These are phyloP conservation scores for Auriculariales sp. DNA, from an alignment of 768 basidiomycete genomes.

Conservation along the genomic window DNA sequence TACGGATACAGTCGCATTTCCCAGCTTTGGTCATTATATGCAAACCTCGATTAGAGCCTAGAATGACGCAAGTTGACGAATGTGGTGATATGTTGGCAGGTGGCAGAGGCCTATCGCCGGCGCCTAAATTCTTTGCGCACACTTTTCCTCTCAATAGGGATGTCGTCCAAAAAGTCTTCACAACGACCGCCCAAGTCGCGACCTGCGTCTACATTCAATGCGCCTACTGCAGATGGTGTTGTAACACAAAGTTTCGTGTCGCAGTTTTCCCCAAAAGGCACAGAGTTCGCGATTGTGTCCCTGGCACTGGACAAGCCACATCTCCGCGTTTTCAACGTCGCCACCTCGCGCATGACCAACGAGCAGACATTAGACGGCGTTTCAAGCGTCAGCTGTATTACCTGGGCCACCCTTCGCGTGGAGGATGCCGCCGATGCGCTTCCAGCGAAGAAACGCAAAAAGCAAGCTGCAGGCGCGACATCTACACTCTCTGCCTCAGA, in stretches of 20 bases:
- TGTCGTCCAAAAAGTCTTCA: constrained; percentile 1
- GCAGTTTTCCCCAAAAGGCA: constrained; percentile 43
- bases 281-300: constrained; percentile 44
- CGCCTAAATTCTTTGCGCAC: too few species aligned
- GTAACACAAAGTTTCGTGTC: constrained; percentile 29
- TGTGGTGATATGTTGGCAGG: too few species aligned
- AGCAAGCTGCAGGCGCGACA: constrained; percentile 18
- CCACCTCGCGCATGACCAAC: constrained; percentile 37
- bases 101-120: too few species aligned
- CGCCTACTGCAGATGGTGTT: constrained; percentile 36
- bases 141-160: too few species aligned
- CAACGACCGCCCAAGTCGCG: constrained; percentile 1
- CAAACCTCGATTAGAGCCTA: too few species aligned
- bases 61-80: too few species aligned
- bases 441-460: constrained; percentile 41
- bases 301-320: constrained; percentile 61
- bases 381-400: constrained; percentile 37
- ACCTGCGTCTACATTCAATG: constrained; percentile 10
- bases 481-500: constrained; percentile 13
- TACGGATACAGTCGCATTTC: too few species aligned
- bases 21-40: too few species aligned
- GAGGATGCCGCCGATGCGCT: constrained; percentile 17
- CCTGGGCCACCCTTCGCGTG: constrained; percentile 26
- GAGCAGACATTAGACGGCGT: constrained; percentile 39
- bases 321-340: constrained; percentile 46